These are phyloP conservation scores for Marsdenia floribunda DNA, from an alignment of 257 asterid genomes.

Conservation along the genomic window DNA sequence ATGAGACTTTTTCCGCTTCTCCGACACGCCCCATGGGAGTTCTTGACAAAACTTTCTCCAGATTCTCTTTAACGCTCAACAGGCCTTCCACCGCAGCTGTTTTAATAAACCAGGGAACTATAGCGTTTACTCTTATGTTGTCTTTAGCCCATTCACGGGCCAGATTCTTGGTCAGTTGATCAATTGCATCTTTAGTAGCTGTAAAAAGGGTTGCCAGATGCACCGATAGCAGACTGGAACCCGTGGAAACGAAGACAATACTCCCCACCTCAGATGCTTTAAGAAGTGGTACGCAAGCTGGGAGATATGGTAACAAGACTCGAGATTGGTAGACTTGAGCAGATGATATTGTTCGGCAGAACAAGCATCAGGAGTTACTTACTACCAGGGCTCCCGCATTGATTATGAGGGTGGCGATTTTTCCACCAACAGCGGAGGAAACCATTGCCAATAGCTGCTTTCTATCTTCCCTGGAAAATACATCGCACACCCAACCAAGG, in stretches of 20 bases:
- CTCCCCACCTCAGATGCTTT: slow-evolving; percentile 21
- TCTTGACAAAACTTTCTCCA: slow-evolving; percentile 8
- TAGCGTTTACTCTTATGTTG: slow-evolving; percentile 12
- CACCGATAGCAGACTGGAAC: slow-evolving; percentile 4
- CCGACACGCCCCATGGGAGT: slow-evolving; percentile 11
- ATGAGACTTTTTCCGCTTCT: slow-evolving; percentile 16
- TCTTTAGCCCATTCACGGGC: slow-evolving; percentile 24
- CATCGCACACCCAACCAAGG: not conserved
- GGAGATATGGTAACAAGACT: slow-evolving; percentile 5
- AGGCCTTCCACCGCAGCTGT: slow-evolving; percentile 1
- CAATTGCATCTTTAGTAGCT: slow-evolving; percentile 8
- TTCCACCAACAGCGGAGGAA: not conserved
- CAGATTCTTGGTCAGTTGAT: slow-evolving; percentile 13
- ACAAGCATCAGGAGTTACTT: not conserved
- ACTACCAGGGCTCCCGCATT: not conserved
- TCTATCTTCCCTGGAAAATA: not conserved
- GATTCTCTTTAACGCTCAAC: not conserved
- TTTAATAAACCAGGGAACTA: slow-evolving; percentile 13
- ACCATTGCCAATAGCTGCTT: not conserved
- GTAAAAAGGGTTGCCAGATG: not conserved
- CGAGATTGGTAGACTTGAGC: slow-evolving; percentile 10
- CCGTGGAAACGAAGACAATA: slow-evolving; percentile 22
- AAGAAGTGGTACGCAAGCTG: slow-evolving; percentile 16
- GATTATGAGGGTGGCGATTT: slow-evolving; percentile 4
- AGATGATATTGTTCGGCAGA: not conserved